Base-by-base conservation (phyloP, 768 basidiomycete species). In the Leccinellum albellum region DNA sequence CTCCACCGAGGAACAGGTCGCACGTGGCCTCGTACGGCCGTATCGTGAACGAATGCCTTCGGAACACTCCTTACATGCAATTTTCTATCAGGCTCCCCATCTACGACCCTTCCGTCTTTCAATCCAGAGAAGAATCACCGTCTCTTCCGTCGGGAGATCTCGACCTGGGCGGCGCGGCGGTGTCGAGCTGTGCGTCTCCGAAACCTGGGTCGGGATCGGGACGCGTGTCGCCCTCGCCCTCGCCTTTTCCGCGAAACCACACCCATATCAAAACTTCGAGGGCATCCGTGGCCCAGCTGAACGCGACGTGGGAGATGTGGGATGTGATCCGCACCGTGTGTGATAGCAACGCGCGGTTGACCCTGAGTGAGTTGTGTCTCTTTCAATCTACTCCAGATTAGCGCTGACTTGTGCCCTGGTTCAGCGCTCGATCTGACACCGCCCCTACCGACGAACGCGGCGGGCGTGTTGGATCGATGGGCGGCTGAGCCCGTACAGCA, bases 281-380 rank as follows among this genome's bases (percentile, higher is more conserved):
- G 35, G 71, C 79, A 17, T 71, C 80, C 42, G 84, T 85, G 61
- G 76, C 74, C 9, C 83, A 87, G 59, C 74, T 90, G 52, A 86
- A 86, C 64, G 81, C 78, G 6, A 92, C 90, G 0, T 99, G 97
- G 96, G 97, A 98, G 70, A 96, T 95, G 85, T 99, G 97, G 97
- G 97, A 98, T 70, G 81, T 88, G 48, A 91, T 99, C 56, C 80
- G 95, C 58, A 87, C 88, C 3, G 81, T 96, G 32, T 99, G 97
- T 71, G 87, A 87, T 56, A 96, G 94, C 71, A 85, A 83, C 67
- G 76, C 80, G 29, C 82, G 90, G 26, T 66, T 94, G 58, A 87
- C 87, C 2, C 67, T 91, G 55, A 87, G 91, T 93, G 70, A 86
- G 91, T 89, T 4, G n/a, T n/a, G n/a, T n/a, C n/a, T n/a, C n/a